Base-by-base conservation (phyloP, 2,329 filamentous ascomycete genomes). In the Botrytis elliptica region DNA sequence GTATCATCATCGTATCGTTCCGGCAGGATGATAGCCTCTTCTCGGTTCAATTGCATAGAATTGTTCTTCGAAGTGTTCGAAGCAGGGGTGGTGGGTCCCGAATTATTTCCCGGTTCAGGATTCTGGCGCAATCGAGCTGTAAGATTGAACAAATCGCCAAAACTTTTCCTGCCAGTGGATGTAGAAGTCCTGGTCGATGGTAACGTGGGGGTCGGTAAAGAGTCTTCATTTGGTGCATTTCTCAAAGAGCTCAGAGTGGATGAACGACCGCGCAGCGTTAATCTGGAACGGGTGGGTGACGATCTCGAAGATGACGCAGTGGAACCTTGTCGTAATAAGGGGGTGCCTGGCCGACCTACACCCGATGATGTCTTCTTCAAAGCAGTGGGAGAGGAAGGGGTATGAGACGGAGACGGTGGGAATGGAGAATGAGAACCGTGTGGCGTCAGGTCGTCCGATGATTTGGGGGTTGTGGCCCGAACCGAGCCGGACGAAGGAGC, bases 161-260 rank as follows among this genome's bases (percentile, higher is more conserved):
- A 94, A 82, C 95, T 98, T 83, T 95, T 96, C 72, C 96, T 89
- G 8, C 95, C 94, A n/a, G 92, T 95, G 0, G 94, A 97, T 1
- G 92, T 93, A 1, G 95, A 97, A 9, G 90, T 95, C 70, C 94
- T 88, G 3, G 78, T 77, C 7, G 81, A 80, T 49, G 79, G 80
- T n/a, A 90, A 83, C 38, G 88, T 88, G 6, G 90, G 90, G 4
- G 91, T 90, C 10, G 89, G 85, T 8, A 92, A 87, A 71, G 91
- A 89, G 49, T 92, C 89, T 75, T 94, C 93, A 29, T 90, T 90
- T 0, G 91, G 93, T 71, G 89, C 87, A 76, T 92, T 90, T 29
- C 91, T 90, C 62, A 95, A 83, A 1, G 95, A 98, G 79, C 93
- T 95, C 84, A 97, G 88, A 0, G 96, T 98, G 8, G 95, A 97